Conservation (phyloP, 2,329 filamentous ascomycete genomes). For the Colletotrichum caudatum region DNA sequence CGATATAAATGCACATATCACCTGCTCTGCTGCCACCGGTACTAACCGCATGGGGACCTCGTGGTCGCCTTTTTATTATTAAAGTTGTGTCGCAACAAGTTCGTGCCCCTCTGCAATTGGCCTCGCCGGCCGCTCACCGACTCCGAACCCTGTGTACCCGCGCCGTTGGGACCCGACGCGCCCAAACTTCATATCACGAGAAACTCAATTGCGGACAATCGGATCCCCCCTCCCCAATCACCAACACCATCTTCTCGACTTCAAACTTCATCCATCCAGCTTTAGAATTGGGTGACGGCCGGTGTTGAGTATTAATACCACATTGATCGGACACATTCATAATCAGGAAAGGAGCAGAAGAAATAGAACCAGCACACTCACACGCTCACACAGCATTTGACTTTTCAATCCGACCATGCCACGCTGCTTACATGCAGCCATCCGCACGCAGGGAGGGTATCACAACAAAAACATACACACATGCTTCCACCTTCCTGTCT, state of each 20-base stretch:
- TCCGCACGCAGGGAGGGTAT: not conserved
- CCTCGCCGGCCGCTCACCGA: not conserved
- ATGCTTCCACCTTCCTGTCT: not conserved
- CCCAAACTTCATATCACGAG: not conserved
- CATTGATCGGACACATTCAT: not conserved
- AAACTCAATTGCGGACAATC: not conserved
- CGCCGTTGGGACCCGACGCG: not conserved
- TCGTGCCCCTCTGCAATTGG: not conserved
- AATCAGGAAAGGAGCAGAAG: not conserved
- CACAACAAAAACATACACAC: not conserved
- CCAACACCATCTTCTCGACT: not conserved
- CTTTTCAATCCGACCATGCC: not conserved
- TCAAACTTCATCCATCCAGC: not conserved
- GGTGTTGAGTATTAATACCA: not conserved
- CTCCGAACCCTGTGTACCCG: not conserved
- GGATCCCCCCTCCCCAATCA: not conserved
- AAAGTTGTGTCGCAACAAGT: not conserved
- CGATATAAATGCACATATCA: not conserved
- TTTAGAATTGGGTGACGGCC: not conserved
- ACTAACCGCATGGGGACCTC: not conserved
- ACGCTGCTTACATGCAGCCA: not conserved
- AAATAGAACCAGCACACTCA: not conserved
- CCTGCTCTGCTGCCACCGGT: not conserved
- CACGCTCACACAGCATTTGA: not conserved
- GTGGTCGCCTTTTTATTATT: not conserved